Base-by-base conservation (phyloP, 176 grass and related monocot genomes). In the Phyllostachys edulis region DNA sequence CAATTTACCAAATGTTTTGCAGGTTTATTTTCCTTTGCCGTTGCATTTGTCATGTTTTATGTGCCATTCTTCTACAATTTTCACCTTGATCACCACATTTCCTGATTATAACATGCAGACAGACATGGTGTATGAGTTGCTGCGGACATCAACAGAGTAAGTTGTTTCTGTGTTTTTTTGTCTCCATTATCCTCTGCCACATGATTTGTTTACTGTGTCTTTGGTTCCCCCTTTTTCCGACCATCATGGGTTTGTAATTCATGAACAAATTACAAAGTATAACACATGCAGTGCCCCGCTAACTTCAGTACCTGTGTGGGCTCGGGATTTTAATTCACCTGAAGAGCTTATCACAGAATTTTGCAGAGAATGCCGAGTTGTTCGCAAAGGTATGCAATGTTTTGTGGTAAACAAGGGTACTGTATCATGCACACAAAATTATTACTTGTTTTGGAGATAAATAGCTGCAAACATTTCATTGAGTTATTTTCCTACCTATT, bases 321-420 rank as follows among this genome's bases (percentile, higher is more conserved):
- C 91, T 80, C 89, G 93, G 40, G 91, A 98, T 76, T 98, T 98
- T 91, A 41, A 90, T 81, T 93, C 96, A 24, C 56, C 96, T 55
- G 89, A 98, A 87, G 93, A 98, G 69, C 93, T 98, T 62, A 98
- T 98, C 38, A 94, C 87, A 72, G 95, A 97, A 87, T 97, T 97
- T 70, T 97, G 92, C 77, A 91, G 95, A 87, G 96, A 98, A 80
- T 98, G 96, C 83, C 90, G 96, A 92, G 92, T 98, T 88, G 93
- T 98, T 83, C 93, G 96, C 63, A 98, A 98, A 93, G 93, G 96
- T 98, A 87, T 62, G 38, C 17, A 24, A 2, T 80, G 36, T 68
- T 63, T 47, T 84, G 16, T 78, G 17, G 44, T 4, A 49, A 32
- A 84, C 63, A 37, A 41, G 9, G 0, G 27, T 89, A 49, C 21